A percentile compares a stretch with the other conserved stretches of the same genome.
Evolutionary conservation across 371 early-diverging fungal species (phyloP).

Genomic region (Zychaea mexicana): DNA sequence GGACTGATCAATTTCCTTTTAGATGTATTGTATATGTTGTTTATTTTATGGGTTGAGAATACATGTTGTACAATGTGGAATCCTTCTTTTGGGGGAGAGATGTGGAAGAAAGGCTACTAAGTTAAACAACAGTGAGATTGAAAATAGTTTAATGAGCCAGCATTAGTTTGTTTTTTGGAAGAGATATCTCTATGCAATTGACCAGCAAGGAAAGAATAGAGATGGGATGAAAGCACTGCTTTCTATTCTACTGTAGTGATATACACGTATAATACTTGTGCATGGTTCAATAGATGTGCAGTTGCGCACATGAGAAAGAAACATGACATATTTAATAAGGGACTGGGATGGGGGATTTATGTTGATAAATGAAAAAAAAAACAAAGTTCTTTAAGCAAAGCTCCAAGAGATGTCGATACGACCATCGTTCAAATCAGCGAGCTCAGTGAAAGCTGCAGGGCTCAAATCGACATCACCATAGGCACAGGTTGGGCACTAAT

Average conservation of each 20-base stretch:
- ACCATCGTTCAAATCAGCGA: slow-evolving; percentile 38
- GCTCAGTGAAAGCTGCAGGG: slow-evolving; percentile 48
- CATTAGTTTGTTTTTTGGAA: not conserved
- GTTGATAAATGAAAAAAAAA: not conserved
- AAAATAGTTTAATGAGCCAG: not conserved
- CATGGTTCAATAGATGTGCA: not conserved
- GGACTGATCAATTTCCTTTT: not conserved
- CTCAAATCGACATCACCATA: slow-evolving; percentile 20
- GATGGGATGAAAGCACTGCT: slow-evolving; percentile 3
- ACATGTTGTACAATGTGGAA: no score
- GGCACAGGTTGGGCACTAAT: slow-evolving; percentile 5
- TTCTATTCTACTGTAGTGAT: not conserved
- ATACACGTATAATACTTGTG: not conserved
- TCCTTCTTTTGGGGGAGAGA: no score
- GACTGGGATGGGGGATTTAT: not conserved
- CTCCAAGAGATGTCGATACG: slow-evolving; percentile 46
- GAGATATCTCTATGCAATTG: not conserved
- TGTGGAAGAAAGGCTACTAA: no score
- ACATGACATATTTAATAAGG: not conserved
- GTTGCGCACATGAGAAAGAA: not conserved
- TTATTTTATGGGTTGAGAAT: no score
- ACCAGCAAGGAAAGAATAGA: not conserved
- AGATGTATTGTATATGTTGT: not conserved
- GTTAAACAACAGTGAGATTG: not conserved
- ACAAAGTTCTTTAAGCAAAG: not conserved